phyloP scores from a whole-genome alignment of 2,329 filamentous ascomycete species.

The Tolypocladium tundrense region DNA sequence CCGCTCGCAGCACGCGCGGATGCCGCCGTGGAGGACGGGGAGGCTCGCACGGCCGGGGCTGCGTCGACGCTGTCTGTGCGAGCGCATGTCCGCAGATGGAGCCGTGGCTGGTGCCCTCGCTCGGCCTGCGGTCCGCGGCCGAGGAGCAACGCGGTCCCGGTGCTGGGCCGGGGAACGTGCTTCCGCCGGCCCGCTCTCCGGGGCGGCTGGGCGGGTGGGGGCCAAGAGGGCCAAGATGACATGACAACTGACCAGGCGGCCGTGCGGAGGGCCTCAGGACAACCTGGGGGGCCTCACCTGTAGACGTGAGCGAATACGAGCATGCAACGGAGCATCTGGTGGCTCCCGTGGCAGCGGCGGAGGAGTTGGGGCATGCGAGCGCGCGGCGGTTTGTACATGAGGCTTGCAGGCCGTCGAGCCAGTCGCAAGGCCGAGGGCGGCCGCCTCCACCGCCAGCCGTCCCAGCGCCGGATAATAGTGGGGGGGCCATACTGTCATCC shows the following conservation, averaged over 20 bases:
- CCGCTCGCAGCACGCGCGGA: background rate
- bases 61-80: background rate
- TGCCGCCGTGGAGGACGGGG: background rate
- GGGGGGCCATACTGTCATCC: background rate
- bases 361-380: background rate
- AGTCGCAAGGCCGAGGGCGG: background rate
- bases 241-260: background rate
- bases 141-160: background rate
- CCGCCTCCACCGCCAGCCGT: background rate
- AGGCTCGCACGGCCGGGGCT: background rate
- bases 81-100: background rate
- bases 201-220: background rate
- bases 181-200: background rate
- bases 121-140: background rate
- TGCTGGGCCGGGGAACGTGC: background rate
- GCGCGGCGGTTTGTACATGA: background rate
- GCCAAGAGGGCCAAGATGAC: background rate
- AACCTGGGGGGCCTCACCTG: too few relatives aligned
- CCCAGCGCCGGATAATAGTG: background rate
- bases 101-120: background rate
- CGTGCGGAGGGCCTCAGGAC: too few relatives aligned
- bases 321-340: background rate
- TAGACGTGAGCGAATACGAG: background rate
- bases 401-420: background rate
- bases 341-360: background rate